Base-by-base conservation (phyloP, 2,329 filamentous ascomycete genomes). In the Dothiorella sarmentorum region DNA sequence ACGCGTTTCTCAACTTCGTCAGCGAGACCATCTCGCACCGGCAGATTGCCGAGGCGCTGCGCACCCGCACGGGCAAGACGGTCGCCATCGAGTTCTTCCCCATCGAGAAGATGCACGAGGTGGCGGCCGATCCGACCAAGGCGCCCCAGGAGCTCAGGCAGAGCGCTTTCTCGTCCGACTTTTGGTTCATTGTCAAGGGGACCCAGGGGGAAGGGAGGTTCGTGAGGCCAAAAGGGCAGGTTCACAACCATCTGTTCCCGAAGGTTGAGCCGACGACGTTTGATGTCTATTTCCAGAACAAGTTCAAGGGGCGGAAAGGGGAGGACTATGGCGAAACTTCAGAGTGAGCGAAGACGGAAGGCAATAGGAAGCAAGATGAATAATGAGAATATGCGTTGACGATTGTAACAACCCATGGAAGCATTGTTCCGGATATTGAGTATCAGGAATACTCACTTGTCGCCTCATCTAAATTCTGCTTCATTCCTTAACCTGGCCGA, bases 141-240 rank as follows among this genome's bases (percentile, higher is more conserved):
- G 61, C 61, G 15, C 65, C 65, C 7, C 40, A 58, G 29, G 63
- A 65, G 18, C 29, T 66, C 6, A 40, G 37, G 1, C 35, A 59
- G 10, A 65, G 64, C 29, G 18, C 47, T 2, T 66, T 69, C 35
- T 63, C 65, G 3, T 53, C 61, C 1, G 66, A 69, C 52, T 66
- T 69, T 17, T 67, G 65, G 65, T 65, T 66, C n/a, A 15, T 65
- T 43, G 63, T 69, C 9, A 64, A 61, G 29, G 62, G 63, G 2
- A 57, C 63, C 38, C 67, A 68, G 56, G 67, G 64, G 1, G 42
- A 49, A 17, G 66, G 67, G 1, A 56, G 40, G 33, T 67, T 65
- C 27, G 62, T 53, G 35, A 56, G 66, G 40, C 63, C 67, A 1
- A 53, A 27, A 4, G 66, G 65, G 1, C 45, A 63, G 51, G 53